Evolutionary conservation across 2,329 filamentous ascomycete species (phyloP).

Genomic region (Achaetomium macrosporum): DNA sequence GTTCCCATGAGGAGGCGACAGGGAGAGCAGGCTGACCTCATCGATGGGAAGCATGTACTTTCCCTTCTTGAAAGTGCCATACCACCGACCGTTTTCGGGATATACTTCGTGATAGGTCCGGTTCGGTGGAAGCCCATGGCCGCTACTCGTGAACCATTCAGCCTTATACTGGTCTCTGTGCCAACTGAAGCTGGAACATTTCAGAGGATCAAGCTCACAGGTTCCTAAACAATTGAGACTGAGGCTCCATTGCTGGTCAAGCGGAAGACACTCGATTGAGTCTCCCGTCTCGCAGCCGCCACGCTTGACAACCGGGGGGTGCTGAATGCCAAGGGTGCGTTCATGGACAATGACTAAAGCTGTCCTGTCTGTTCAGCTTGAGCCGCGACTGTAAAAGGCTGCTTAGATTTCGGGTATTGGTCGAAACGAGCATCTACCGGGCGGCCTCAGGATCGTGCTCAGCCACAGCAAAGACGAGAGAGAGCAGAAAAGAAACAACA

Average conservation of each 20-base stretch:
- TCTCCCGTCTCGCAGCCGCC: background rate
- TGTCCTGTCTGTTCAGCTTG: background rate
- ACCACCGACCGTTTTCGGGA: conserved; percentile 61
- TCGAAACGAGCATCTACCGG: too few species aligned
- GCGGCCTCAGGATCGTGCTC: background rate
- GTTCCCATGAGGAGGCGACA: background rate
- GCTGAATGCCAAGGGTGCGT: background rate
- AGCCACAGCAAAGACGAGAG: background rate
- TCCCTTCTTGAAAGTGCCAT: conserved; percentile 61
- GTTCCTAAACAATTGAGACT: conserved; percentile 9
- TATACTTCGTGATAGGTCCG: conserved; percentile 32
- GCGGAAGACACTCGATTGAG: conserved; percentile 2
- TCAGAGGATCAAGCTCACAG: conserved; percentile 7
- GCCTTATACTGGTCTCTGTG: background rate
- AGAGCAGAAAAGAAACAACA: background rate
- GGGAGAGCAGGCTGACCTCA: conserved; percentile 46
- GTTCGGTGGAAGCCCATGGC: background rate
- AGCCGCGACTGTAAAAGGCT: background rate
- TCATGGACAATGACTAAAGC: background rate
- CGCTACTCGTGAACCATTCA: conserved; percentile 5
- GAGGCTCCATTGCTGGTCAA: conserved; percentile 8
- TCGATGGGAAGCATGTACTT: conserved; percentile 76
- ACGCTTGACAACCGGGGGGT: background rate
- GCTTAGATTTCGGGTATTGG: background rate
- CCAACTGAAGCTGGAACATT: background rate